Evolutionary conservation across 2,329 filamentous ascomycete species (phyloP), one percentile per base, ranked within the genome.

Genomic region (Septoria petroselini): DNA sequence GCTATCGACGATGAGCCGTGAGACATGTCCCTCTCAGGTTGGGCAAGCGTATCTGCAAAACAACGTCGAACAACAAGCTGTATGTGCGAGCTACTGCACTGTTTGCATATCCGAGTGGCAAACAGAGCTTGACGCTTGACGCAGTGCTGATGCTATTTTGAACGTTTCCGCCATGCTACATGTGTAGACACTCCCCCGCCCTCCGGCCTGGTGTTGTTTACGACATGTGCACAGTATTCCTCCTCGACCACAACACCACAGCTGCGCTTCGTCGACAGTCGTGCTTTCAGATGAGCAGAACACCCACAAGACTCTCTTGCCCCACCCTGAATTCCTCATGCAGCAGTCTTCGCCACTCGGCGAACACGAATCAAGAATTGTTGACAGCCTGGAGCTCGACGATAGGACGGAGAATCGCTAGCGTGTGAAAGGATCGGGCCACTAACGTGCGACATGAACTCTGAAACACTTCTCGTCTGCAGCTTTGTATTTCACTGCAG

Each of bases 401-500:
- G 14, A 48, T 33, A 43, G 44, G 50, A 21, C 39, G 33, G 25
- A 41, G 21, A 40, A 19, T 38, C 25, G 35, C 47, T 50, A 55
- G 53, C 43, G 41, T 43, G 40, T 43, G 43, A 25, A 30, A 29
- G 41, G 18, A 25, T 38, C 40, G 42, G 35, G 33, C 47, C 44
- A 55, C 48, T 48, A 34, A 43, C 41, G 41, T 41, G 37, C 35
- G 41, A 37, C 41, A 44, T 44, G 33, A 48, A 45, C 34, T 50
- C 29, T 52, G 49, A 49, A 55, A 50, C 49, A 27, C 21, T 23
- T 21, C 38, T 41, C 11, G n/a, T 27, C 23, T 5, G 5, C 23
- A 27, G 23, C 23, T n/a, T n/a, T n/a, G n/a, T n/a, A n/a, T n/a
- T n/a, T n/a, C n/a, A n/a, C n/a, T n/a, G n/a, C n/a, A n/a, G n/a